Conservation (phyloP, 495 filamentous ascomycete species). For the Viridothelium virens region DNA sequence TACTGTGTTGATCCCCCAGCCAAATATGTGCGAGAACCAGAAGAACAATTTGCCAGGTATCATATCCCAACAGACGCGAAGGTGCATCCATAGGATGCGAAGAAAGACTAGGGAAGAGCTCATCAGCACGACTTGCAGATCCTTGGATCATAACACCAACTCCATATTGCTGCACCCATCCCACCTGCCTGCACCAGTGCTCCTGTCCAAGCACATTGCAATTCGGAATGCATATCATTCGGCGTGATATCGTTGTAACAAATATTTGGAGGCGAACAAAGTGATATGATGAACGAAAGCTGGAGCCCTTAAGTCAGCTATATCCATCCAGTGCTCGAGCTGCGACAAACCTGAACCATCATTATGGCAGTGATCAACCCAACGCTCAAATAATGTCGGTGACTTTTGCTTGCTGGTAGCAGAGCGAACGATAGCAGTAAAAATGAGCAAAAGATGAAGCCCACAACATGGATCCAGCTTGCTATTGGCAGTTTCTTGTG, state of each 20-base stretch:
- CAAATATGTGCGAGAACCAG: constrained; percentile 26
- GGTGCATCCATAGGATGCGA: constrained; percentile 34
- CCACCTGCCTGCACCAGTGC: constrained; percentile 28
- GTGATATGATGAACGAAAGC: constrained; percentile 34
- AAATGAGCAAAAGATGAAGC: constrained; percentile 32
- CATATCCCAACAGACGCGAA: constrained; percentile 36
- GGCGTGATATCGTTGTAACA: constrained; percentile 37
- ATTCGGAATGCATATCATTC: constrained; percentile 29
- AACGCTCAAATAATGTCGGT: constrained; percentile 33
- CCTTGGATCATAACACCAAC: constrained; percentile 9
- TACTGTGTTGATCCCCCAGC: constrained; percentile 25
- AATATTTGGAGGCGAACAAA: constrained; percentile 24
- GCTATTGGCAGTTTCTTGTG: constrained; percentile 22
- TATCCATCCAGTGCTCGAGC: neutral
- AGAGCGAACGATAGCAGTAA: constrained; percentile 34
- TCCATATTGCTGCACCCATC: constrained; percentile 31
- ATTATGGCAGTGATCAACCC: constrained; percentile 30
- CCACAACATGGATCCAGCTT: constrained; percentile 32
- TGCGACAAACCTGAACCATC: constrained; percentile 26
- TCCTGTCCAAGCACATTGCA: constrained; percentile 35
- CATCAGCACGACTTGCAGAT: neutral
- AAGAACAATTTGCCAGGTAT: constrained; percentile 28
- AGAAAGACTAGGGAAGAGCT: constrained; percentile 27
- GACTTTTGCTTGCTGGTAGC: constrained; percentile 29
- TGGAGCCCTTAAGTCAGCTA: constrained; percentile 16